Conservation (phyloP, 257 asterid species). For the Plantago major region DNA sequence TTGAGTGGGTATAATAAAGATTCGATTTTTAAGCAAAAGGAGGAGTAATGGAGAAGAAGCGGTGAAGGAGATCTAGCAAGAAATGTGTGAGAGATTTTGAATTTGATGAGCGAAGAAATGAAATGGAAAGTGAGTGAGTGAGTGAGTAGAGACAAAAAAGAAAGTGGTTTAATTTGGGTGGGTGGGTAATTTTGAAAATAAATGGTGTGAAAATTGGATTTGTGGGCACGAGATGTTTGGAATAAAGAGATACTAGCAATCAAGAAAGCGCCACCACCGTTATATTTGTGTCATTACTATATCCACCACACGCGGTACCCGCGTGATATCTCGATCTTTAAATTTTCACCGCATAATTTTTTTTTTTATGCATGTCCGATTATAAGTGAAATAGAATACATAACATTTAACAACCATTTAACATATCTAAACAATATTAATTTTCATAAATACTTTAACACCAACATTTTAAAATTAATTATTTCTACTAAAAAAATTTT, state of each 20-base stretch:
- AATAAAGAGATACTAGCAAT: conserved; percentile 6
- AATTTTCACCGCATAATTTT: no score
- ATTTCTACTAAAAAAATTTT: no score
- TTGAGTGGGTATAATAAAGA: conserved; percentile 13
- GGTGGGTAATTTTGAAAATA: conserved; percentile 2
- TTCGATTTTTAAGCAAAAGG: conserved; percentile 18
- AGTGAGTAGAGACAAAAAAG: conserved; percentile 16
- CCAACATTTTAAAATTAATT: no score
- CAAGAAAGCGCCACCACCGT: conserved; percentile 17
- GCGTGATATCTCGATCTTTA: no score
- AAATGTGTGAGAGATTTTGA: conserved; percentile 31
- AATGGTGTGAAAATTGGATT: conserved; percentile 2
- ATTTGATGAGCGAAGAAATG: conserved; percentile 17
- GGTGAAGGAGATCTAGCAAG: conserved; percentile 12
- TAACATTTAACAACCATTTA: no score
- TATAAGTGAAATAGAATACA: no score
- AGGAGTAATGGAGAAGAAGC: conserved; percentile 5
- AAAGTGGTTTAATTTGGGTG: conserved; percentile 16
- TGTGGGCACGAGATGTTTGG: conserved; percentile 12
- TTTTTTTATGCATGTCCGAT: no score
- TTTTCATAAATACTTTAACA: no score
- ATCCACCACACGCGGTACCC: no score
- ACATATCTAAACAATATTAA: no score
- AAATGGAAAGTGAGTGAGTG: not conserved
- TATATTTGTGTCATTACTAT: not conserved